A percentile compares a stretch with the other conserved stretches of the same genome.
Evolutionary conservation across 352 stramenopile genomes (phyloP).

Genomic region (Pythium dissotocum): DNA sequence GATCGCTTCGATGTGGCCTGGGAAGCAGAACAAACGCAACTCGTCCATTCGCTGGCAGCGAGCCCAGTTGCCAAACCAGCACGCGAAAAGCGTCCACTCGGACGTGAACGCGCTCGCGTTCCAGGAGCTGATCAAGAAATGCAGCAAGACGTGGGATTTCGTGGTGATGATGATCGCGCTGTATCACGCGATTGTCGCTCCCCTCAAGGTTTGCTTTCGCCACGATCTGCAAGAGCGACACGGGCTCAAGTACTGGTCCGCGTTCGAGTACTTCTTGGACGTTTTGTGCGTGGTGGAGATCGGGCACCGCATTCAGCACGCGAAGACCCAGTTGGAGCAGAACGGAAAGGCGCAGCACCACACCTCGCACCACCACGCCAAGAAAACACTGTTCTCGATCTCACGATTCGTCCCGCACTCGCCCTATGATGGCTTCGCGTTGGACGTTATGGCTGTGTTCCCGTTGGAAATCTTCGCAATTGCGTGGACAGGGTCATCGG

Average conservation of each 20-base stretch:
- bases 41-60: conserved; percentile 25
- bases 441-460: conserved; percentile 45
- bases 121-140: conserved; percentile 34
- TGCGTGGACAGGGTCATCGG: not conserved
- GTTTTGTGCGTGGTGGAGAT: conserved; percentile 50
- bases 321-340: conserved; percentile 18
- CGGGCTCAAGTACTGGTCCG: conserved; percentile 40
- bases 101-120: conserved; percentile 41
- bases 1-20: conserved; percentile 5
- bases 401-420: not conserved
- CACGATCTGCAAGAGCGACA: conserved; percentile 38
- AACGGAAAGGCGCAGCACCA: not conserved
- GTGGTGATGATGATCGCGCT: conserved; percentile 44
- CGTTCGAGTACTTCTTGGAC: conserved; percentile 58
- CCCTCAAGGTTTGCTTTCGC: conserved; percentile 64
- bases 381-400: not conserved
- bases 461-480: conserved; percentile 49
- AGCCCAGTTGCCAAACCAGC: not conserved
- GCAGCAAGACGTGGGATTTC: conserved; percentile 51
- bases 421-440: conserved; percentile 35
- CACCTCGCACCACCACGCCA: conserved; percentile 5
- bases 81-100: not conserved
- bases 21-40: conserved; percentile 8
- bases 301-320: conserved; percentile 33
- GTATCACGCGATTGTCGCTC: conserved; percentile 45